A percentile compares a stretch with the other conserved stretches of the same genome.
phyloP scores from a whole-genome alignment of 75 land plant genomes.

The Cunninghamia lanceolata region DNA sequence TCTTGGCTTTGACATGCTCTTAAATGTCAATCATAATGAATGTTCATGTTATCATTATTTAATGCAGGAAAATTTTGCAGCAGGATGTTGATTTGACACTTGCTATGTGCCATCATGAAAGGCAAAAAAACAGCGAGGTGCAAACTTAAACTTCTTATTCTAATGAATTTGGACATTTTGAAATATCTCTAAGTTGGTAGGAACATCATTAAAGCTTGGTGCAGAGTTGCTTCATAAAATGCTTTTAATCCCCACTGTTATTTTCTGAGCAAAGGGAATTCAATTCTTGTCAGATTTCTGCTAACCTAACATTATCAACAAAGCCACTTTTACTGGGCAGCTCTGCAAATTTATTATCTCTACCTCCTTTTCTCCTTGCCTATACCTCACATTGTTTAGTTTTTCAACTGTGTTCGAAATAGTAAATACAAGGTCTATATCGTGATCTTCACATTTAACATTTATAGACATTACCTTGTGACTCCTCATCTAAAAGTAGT shows the following conservation, averaged over 20 bases:
- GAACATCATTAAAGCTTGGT: not conserved
- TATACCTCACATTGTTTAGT: not conserved
- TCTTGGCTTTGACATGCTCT: not conserved
- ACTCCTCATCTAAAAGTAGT: not conserved
- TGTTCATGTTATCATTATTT: not conserved
- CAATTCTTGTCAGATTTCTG: not conserved
- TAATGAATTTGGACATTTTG: not conserved
- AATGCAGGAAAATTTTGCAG: constrained; percentile 69
- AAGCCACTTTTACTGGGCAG: not conserved
- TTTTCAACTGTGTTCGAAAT: not conserved
- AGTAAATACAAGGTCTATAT: not conserved
- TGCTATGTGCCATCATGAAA: constrained; percentile 86
- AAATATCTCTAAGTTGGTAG: not conserved
- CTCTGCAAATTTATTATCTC: not conserved
- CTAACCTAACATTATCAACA: not conserved
- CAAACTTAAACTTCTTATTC: not conserved
- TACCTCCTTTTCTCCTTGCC: not conserved
- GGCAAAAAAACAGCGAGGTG: constrained; percentile 80
- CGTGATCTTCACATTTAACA: not conserved
- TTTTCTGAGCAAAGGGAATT: not conserved
- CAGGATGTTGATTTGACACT: constrained; percentile 85
- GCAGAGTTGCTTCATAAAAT: not conserved
- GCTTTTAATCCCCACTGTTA: not conserved
- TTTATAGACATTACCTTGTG: not conserved
- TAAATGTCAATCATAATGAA: not conserved